phyloP scores from a whole-genome alignment of 1,284 basidiomycete genomes.

The Leccinum variabile region DNA sequence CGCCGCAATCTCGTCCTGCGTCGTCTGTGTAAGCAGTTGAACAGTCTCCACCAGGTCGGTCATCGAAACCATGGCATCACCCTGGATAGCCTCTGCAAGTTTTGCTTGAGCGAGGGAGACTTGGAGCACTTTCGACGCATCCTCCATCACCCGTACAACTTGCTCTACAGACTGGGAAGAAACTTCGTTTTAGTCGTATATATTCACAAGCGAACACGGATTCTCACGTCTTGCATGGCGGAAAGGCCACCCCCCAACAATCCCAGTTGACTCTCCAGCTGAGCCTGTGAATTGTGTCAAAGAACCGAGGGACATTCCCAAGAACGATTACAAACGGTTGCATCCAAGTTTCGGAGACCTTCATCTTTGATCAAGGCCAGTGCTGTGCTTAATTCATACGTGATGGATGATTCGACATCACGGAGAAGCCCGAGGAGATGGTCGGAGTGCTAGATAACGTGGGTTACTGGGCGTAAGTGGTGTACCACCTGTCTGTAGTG shows the following conservation, averaged over 20 bases:
- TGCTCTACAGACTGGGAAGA: conserved; percentile 25
- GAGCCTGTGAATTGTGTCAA: conserved; percentile 27
- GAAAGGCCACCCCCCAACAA: conserved; percentile 30
- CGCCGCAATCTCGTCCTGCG: conserved; percentile 43
- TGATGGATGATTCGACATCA: conserved; percentile 28
- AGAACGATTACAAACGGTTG: conserved; percentile 20
- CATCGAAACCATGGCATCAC: conserved; percentile 38
- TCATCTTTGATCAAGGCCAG: conserved; percentile 34
- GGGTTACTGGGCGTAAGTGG: conserved; percentile 6
- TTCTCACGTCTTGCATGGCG: conserved; percentile 32
- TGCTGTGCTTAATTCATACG: conserved; percentile 25
- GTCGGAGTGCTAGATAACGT: conserved; percentile 27
- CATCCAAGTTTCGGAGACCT: conserved; percentile 28
- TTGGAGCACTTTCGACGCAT: conserved; percentile 31
- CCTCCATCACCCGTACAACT: conserved; percentile 24
- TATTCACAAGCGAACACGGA: neutral
- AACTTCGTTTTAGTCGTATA: conserved; percentile 7
- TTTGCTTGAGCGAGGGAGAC: conserved; percentile 31
- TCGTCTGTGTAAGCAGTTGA: conserved; percentile 38
- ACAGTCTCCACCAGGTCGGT: conserved; percentile 38
- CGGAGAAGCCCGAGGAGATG: conserved; percentile 31
- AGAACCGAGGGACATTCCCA: conserved; percentile 2
- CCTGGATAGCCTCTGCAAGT: conserved; percentile 36
- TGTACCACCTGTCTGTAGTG: neutral
- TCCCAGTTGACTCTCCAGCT: conserved; percentile 26